Percentiles rank a stretch among this genome's conserved stretches.
Evolutionary conservation across 805 yeast species (phyloP).

Genomic region (Saturnispora dispora): DNA sequence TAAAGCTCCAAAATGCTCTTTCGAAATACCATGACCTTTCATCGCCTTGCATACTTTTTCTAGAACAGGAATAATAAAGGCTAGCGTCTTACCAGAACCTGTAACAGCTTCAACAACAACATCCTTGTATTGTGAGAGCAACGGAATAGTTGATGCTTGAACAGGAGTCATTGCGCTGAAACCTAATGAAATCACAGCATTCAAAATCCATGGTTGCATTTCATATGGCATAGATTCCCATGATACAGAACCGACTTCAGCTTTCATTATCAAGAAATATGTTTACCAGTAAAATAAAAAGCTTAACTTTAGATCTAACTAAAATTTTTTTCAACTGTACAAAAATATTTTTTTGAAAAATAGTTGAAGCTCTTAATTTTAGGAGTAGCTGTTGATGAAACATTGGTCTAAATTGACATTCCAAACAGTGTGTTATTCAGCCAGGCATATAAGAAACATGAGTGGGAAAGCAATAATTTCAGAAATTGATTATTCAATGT

Average conservation of each 20-base stretch:
- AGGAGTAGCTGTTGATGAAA: neutral
- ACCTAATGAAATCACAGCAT: slow-evolving; percentile 68
- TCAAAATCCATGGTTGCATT: slow-evolving; percentile 60
- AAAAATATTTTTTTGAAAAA: neutral
- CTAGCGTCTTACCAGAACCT: slow-evolving; percentile 96
- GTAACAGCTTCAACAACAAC: slow-evolving; percentile 97
- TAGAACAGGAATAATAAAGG: slow-evolving; percentile 75
- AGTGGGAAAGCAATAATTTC: neutral
- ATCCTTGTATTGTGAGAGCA: slow-evolving; percentile 76
- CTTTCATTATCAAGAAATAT: slow-evolving; percentile 7
- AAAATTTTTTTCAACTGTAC: neutral
- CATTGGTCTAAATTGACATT: neutral
- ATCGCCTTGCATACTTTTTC: slow-evolving; percentile 44
- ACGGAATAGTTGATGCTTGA: slow-evolving; percentile 89
- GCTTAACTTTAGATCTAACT: neutral
- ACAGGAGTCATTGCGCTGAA: slow-evolving; percentile 88
- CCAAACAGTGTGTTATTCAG: neutral
- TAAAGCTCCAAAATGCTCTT: slow-evolving; percentile 64
- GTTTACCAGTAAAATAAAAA: neutral
- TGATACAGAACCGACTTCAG: slow-evolving; percentile 36
- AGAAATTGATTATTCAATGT: slow-evolving; percentile 37
- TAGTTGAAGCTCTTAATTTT: neutral
- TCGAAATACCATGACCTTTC: slow-evolving; percentile 30
- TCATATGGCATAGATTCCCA: slow-evolving; percentile 52
- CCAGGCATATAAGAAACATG: neutral